These are phyloP conservation scores for Hirschfeldia incana DNA, from an alignment of 345 rosid species.

Conservation along the genomic window DNA sequence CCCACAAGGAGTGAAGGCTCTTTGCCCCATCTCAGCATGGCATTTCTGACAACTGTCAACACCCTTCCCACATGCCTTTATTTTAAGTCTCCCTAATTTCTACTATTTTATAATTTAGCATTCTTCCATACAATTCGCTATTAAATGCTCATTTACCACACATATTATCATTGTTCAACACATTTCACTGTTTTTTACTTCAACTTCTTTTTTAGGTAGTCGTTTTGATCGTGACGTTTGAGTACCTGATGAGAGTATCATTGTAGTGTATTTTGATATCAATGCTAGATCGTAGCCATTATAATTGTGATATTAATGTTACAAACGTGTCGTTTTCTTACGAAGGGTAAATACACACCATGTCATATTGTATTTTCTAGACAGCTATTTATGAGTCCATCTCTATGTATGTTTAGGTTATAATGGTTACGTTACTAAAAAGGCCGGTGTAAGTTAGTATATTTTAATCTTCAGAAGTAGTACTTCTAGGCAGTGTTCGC, in stretches of 20 bases:
- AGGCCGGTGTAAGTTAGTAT: neutral
- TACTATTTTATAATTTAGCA: neutral
- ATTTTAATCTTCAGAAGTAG: neutral
- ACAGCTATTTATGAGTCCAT: neutral
- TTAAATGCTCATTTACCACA: conserved; percentile 15
- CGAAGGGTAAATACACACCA: neutral
- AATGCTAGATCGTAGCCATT: neutral
- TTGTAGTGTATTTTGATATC: conserved; percentile 1
- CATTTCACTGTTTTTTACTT: neutral
- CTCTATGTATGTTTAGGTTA: neutral
- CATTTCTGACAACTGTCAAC: conserved; percentile 40
- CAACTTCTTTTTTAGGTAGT: neutral
- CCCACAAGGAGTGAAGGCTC: conserved; percentile 42
- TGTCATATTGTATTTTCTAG: neutral
- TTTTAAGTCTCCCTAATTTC: neutral
- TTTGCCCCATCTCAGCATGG: conserved; percentile 40
- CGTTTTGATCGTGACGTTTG: neutral
- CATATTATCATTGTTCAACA: neutral
- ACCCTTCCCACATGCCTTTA: conserved; percentile 34
- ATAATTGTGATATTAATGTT: neutral
- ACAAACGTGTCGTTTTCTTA: neutral
- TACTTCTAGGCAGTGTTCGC: conserved; percentile 12
- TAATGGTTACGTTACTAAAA: neutral
- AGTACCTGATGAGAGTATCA: neutral
- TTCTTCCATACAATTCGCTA: conserved; percentile 28